phyloP scores from a whole-genome alignment of 805 yeast genomes.

The Ogataea glucozyma region DNA sequence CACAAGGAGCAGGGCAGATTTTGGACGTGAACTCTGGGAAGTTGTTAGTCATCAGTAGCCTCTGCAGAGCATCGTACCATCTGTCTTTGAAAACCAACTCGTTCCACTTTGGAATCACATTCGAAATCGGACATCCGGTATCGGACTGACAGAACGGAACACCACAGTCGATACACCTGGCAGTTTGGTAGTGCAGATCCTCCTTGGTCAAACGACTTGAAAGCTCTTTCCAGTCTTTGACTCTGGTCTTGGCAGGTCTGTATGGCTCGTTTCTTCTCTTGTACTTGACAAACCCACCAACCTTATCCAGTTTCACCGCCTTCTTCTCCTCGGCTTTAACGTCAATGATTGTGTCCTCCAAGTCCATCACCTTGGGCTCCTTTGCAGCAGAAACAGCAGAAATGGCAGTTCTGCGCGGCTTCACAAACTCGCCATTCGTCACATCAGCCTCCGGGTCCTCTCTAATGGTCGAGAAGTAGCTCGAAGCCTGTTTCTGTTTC shows the following conservation, averaged over 20 bases:
- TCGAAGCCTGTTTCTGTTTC: constrained; percentile 63
- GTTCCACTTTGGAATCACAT: constrained; percentile 97
- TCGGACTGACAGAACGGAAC: constrained; percentile 98
- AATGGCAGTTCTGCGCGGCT: constrained; percentile 42
- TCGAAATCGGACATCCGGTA: constrained; percentile 97
- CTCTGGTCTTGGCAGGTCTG: constrained; percentile 72
- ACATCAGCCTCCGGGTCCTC: constrained; percentile 85
- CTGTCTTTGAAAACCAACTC: constrained; percentile 92
- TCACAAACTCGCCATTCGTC: constrained; percentile 82
- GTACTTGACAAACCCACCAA: constrained; percentile 92
- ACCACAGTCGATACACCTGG: constrained; percentile 99
- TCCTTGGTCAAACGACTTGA: constrained; percentile 78
- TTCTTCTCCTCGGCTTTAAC: constrained; percentile 63
- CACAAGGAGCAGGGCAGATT: constrained; percentile 99
- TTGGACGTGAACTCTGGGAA: constrained; percentile 99
- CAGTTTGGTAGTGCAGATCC: constrained; percentile 88
- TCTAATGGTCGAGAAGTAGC: constrained; percentile 66
- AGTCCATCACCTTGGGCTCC: constrained; percentile 87
- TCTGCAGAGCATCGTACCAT: constrained; percentile 91
- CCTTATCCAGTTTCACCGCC: constrained; percentile 68
- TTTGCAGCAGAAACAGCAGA: constrained; percentile 30
- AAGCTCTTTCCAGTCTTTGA: constrained; percentile 91
- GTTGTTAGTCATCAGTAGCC: constrained; percentile 92
- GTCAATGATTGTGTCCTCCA: constrained; percentile 86
- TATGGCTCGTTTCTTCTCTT: constrained; percentile 85